Percentiles rank a stretch among this genome's conserved stretches.
phyloP scores from a whole-genome alignment of 1,139 yeast genomes.

The Saccharomycopsis crataegensis region DNA sequence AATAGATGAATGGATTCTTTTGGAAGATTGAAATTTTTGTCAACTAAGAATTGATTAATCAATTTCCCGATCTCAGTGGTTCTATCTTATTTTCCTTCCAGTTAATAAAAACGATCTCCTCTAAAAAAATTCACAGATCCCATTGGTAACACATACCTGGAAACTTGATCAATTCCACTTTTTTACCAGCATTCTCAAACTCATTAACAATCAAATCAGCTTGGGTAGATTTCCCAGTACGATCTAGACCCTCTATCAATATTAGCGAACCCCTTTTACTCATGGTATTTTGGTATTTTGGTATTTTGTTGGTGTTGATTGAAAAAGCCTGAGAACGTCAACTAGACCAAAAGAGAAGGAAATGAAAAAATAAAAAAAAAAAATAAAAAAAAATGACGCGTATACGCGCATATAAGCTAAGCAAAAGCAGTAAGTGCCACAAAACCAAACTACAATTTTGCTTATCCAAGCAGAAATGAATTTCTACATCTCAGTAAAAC shows the following conservation, averaged over 20 bases:
- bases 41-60: conserved; percentile 65
- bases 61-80: conserved; percentile 72
- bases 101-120: background rate
- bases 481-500: too few species aligned
- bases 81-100: conserved; percentile 41
- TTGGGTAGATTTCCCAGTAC: conserved; percentile 95
- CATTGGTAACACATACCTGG: conserved; percentile 36
- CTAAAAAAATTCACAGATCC: background rate
- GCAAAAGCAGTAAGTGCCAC: too few species aligned
- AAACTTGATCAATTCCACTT: conserved; percentile 56
- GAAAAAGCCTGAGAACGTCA: too few species aligned
- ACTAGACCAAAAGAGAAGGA: background rate
- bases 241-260: conserved; percentile 84
- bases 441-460: too few species aligned
- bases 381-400: conserved; percentile 33
- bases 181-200: conserved; percentile 29
- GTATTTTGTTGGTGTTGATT: background rate
- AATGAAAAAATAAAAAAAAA: background rate
- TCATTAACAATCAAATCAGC: conserved; percentile 40
- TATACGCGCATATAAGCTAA: background rate
- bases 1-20: conserved; percentile 81
- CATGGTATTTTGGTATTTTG: background rate
- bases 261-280: conserved; percentile 58
- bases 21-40: conserved; percentile 40
- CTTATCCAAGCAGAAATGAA: too few species aligned